A percentile compares a stretch with the other conserved stretches of the same genome.
phyloP scores from a whole-genome alignment of 768 basidiomycete species.

The Roridomyces roridus region DNA sequence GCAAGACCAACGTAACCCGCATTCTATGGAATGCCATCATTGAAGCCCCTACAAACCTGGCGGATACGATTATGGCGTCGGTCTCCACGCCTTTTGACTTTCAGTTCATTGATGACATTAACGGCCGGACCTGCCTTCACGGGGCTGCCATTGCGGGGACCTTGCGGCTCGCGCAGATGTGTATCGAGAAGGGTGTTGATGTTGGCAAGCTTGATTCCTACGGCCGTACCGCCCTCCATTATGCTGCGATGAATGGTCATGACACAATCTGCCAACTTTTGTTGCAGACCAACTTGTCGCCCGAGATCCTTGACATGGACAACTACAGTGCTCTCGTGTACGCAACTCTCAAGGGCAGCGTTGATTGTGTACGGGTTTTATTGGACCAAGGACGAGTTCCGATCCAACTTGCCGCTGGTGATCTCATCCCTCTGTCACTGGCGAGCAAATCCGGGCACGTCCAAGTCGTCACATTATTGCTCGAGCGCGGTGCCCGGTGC shows the following conservation, averaged over 20 bases:
- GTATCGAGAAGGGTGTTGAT: constrained; percentile 75
- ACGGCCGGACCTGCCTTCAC: constrained; percentile 91
- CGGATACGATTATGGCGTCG: constrained; percentile 75
- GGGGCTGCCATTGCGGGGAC: constrained; percentile 90
- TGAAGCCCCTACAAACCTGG: constrained; percentile 76
- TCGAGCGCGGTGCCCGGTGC: constrained; percentile 78
- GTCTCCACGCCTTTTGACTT: constrained; percentile 82
- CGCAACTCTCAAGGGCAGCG: constrained; percentile 85
- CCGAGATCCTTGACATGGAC: constrained; percentile 84
- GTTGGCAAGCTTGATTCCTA: constrained; percentile 85
- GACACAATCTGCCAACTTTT: constrained; percentile 76
- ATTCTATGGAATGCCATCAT: constrained; percentile 94
- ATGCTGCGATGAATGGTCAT: constrained; percentile 94
- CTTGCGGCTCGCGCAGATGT: constrained; percentile 77
- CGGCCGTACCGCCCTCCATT: constrained; percentile 92
- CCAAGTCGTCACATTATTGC: constrained; percentile 78
- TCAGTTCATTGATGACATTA: constrained; percentile 94
- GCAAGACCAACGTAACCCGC: constrained; percentile 78
- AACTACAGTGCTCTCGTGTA: constrained; percentile 95
- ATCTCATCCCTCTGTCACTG: constrained; percentile 86
- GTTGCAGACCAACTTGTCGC: constrained; percentile 68
- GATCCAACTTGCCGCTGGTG: constrained; percentile 64
- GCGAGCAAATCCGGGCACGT: constrained; percentile 91
- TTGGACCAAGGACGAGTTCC: constrained; percentile 73
- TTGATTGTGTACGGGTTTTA: constrained; percentile 84